phyloP scores from a whole-genome alignment of 2,329 filamentous ascomycete species.

The Colletotrichum limetticola region DNA sequence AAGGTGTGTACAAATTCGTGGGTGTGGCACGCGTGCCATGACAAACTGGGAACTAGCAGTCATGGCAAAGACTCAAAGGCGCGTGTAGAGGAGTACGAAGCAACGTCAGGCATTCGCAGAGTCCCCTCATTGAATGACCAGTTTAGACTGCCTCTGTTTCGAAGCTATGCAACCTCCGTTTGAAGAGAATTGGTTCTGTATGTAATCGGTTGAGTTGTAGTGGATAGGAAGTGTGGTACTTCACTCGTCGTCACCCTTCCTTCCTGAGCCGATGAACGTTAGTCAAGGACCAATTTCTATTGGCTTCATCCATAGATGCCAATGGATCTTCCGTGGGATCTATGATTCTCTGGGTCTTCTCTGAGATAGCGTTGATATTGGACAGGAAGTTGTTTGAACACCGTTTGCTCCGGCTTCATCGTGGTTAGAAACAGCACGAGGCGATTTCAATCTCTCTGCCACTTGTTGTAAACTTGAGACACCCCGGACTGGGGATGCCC shows the following conservation, averaged over 20 bases:
- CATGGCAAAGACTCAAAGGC: neutral
- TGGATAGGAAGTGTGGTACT: neutral
- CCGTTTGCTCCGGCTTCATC: neutral
- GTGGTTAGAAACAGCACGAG: neutral
- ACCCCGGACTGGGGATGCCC: constrained; percentile 17
- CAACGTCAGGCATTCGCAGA: neutral
- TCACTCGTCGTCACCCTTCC: neutral
- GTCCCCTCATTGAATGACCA: too few relatives aligned
- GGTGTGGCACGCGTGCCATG: neutral
- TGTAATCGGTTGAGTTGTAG: neutral
- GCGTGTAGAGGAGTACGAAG: neutral
- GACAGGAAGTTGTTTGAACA: neutral
- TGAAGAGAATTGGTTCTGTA: neutral
- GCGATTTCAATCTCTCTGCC: constrained; percentile 5
- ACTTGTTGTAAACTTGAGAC: constrained; percentile 16
- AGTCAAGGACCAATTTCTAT: neutral
- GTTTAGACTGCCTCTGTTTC: neutral
- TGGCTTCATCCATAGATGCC: neutral
- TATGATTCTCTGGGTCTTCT: neutral
- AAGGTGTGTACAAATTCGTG: neutral
- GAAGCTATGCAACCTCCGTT: neutral
- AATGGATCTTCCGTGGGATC: neutral
- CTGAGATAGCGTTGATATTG: neutral
- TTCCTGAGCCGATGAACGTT: neutral
- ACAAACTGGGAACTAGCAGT: neutral